These are phyloP conservation scores for Schizochytrium sp. DNA, from an alignment of 108 stramenopile species.

Conservation along the genomic window DNA sequence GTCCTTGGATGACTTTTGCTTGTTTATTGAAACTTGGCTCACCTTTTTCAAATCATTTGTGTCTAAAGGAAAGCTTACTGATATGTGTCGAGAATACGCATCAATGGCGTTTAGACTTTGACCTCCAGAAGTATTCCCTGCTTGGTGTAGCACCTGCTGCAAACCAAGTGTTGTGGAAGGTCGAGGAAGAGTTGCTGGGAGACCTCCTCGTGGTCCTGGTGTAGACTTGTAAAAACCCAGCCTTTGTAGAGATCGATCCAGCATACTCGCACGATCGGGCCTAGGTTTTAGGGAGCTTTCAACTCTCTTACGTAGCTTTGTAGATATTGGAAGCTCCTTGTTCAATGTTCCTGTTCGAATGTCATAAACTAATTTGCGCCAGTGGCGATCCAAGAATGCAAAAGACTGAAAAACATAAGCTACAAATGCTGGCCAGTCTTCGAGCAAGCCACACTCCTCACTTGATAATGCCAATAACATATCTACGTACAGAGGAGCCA, in stretches of 20 bases:
- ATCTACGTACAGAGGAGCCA: conserved; percentile 34
- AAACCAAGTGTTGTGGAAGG: background rate
- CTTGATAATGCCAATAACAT: conserved; percentile 44
- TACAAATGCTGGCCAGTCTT: conserved; percentile 34
- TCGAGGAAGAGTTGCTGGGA: background rate
- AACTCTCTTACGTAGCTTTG: background rate
- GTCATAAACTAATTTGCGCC: conserved; percentile 37
- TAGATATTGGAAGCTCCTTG: conserved; percentile 9
- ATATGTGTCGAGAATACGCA: no score
- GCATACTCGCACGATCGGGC: background rate
- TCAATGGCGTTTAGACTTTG: no score
- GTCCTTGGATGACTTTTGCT: background rate
- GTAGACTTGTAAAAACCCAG: conserved; percentile 35
- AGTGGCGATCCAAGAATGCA: conserved; percentile 46
- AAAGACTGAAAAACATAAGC: conserved; percentile 49
- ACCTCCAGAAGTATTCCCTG: no score
- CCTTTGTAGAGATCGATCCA: background rate
- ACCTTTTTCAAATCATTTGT: no score
- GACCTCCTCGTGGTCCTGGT: background rate
- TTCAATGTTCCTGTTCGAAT: conserved; percentile 46
- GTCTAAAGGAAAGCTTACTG: no score
- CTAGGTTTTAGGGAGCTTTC: background rate
- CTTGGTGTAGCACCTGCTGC: background rate
- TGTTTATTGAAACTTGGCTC: background rate
- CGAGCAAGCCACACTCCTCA: conserved; percentile 11